Percentiles rank a stretch among this genome's conserved stretches.
Conservation (phyloP, 208 protist species). For the Blechomonas ayalai region DNA sequence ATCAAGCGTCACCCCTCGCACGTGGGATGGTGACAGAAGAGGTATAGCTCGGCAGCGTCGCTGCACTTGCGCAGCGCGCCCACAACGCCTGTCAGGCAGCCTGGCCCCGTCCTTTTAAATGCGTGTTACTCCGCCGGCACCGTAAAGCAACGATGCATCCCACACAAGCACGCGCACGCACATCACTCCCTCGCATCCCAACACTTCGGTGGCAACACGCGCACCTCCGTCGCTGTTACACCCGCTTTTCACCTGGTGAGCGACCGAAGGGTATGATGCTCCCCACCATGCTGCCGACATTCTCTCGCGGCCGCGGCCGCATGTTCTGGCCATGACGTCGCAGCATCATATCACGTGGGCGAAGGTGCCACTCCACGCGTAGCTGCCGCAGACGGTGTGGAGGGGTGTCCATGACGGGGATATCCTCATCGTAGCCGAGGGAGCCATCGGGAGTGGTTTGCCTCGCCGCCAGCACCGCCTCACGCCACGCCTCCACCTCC, state of each 20-base stretch:
- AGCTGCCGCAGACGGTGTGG: conserved; percentile 68
- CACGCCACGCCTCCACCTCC: conserved; percentile 19
- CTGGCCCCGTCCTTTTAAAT: no score
- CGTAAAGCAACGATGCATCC: neutral
- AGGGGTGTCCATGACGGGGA: conserved; percentile 25
- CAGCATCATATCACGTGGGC: conserved; percentile 65
- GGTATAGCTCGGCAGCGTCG: no score
- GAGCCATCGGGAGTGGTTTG: conserved; percentile 10
- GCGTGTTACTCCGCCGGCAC: no score
- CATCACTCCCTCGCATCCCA: neutral
- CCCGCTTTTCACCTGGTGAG: conserved; percentile 47
- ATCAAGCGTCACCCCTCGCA: no score
- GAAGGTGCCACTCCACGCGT: conserved; percentile 55
- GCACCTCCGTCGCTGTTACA: conserved; percentile 18
- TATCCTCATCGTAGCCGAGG: conserved; percentile 36
- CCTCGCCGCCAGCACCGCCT: conserved; percentile 11
- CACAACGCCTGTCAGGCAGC: no score
- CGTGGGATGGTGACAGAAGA: no score
- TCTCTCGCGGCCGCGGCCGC: conserved; percentile 18
- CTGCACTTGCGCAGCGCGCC: no score
- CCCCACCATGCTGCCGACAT: conserved; percentile 74
- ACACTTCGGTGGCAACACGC: no score
- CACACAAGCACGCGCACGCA: neutral
- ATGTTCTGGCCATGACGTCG: conserved; percentile 68
- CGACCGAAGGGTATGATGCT: conserved; percentile 76